Evolutionary conservation across 2,329 filamentous ascomycete genomes (phyloP), one percentile per base, ranked within the genome.

Genomic region (Aspergillus neotritici): DNA sequence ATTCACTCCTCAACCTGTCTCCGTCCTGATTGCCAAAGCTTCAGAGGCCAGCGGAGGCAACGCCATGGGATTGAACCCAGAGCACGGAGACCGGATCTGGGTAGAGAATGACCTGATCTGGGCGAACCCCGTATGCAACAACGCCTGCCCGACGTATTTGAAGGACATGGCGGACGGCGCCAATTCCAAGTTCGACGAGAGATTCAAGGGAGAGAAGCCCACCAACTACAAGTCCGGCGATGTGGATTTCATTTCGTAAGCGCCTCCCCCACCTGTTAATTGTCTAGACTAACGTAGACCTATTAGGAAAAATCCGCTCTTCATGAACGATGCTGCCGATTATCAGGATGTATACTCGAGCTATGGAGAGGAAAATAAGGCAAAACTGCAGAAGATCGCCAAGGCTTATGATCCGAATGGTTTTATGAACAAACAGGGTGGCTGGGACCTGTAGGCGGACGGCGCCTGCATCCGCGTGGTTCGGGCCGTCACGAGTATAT

Each of bases 311-410:
- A 47, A 44, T 31, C 45, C 45, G 2, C 29, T 47, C 1, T 47
- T 47, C 34, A 47, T 47, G 45, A 47, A 47, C 13, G 45, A 47
- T 28, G 45, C 45, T 2, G 45, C 31, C 5, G 30, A 47, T n/a
- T 44, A 47, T 13, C 45, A 47, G 15, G 41, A 47, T 25, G 45
- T 47, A 6, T 47, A 47, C 16, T 39, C 37, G n/a, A 47, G 45
- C 31, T 47, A 47, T 21, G 45, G 45, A 4, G 4, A 28, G 5
- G 21, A 16, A 12, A 47, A 47, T 5, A 34, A 41, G 31, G 45
- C 30, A 5, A 17, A 29, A 12, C n/a, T 47, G 30, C 33, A 37
- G 8, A 36, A 12, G 6, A 41, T 47, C 13, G 45, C 45, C 2
- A 35, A 38, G 12, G 32, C 29, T n/a, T 44, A 47, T 39, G 45